Evolutionary conservation across 371 early-diverging fungal species (phyloP).

Genomic region (Mycotypha africana): DNA sequence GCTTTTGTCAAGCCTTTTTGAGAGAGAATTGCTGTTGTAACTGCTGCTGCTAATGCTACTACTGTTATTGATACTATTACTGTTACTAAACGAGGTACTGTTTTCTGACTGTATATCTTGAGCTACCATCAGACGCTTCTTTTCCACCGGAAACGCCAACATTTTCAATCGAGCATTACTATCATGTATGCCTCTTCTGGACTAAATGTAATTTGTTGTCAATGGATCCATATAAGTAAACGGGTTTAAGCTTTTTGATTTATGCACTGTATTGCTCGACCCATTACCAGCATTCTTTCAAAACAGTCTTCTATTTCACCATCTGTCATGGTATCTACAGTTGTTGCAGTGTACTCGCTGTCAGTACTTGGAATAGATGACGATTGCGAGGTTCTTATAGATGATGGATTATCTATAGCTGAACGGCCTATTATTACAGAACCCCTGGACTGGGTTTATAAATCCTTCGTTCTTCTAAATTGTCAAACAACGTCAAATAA

Average conservation of each 20-base stretch:
- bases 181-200: slow-evolving; percentile 43
- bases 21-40: no score
- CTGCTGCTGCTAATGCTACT: no score
- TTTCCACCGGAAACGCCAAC: slow-evolving; percentile 39
- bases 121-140: slow-evolving; percentile 46
- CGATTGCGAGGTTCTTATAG: slow-evolving; percentile 24
- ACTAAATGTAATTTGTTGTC: no score
- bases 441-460: no score
- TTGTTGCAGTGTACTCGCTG: slow-evolving; percentile 15
- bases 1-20: slow-evolving; percentile 27
- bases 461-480: no score
- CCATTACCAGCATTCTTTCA: slow-evolving; percentile 47
- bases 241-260: not conserved
- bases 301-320: slow-evolving; percentile 38
- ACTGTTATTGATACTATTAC: slow-evolving; percentile 1
- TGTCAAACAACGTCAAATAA: not conserved
- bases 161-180: slow-evolving; percentile 29
- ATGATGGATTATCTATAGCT: slow-evolving; percentile 8
- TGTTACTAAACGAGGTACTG: no score
- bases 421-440: slow-evolving; percentile 19
- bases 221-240: slow-evolving; percentile 13
- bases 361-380: slow-evolving; percentile 27
- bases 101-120: slow-evolving; percentile 46
- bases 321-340: slow-evolving; percentile 15
- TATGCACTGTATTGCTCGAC: not conserved